Percentiles rank a stretch among this genome's conserved stretches.
Evolutionary conservation across 2,329 filamentous ascomycete genomes (phyloP).

Genomic region (Domatiomyces catenatus): DNA sequence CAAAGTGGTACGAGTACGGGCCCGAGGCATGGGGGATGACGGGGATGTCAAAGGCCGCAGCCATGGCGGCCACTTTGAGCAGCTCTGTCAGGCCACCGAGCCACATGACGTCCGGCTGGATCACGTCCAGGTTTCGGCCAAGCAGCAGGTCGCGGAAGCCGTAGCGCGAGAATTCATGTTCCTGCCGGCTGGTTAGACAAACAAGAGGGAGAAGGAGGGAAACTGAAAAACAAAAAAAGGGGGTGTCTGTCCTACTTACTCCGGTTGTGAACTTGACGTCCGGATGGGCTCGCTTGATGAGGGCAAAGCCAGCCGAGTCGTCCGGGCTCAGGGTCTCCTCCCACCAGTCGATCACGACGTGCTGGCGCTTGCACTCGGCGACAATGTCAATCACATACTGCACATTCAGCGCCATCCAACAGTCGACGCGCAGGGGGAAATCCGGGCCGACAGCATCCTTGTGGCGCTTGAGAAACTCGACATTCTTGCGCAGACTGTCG

Average conservation of each 20-base stretch:
- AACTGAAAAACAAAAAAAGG: no score
- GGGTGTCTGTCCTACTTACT: conserved; percentile 11
- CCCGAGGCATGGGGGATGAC: conserved; percentile 91
- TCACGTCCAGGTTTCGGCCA: conserved; percentile 78
- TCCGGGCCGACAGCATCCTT: conserved; percentile 72
- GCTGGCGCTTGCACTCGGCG: conserved; percentile 61
- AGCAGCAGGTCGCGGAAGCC: conserved; percentile 91
- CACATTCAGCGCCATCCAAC: conserved; percentile 92
- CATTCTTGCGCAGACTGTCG: conserved; percentile 69
- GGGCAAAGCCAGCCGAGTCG: conserved; percentile 77
- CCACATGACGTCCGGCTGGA: conserved; percentile 97
- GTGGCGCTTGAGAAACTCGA: conserved; percentile 75
- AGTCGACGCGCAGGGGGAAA: conserved; percentile 88
- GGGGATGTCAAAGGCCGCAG: conserved; percentile 82
- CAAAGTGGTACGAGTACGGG: conserved; percentile 91
- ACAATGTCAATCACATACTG: conserved; percentile 84
- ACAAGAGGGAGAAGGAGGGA: not conserved
- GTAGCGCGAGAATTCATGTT: conserved; percentile 89
- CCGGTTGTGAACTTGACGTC: conserved; percentile 88
- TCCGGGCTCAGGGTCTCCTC: conserved; percentile 86
- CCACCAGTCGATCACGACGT: conserved; percentile 92
- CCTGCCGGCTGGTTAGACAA: conserved; percentile 21
- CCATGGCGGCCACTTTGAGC: conserved; percentile 75
- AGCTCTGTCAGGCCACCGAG: conserved; percentile 84
- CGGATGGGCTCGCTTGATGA: conserved; percentile 81